Evolutionary conservation across 306 rosid genomes (phyloP), one percentile per base, ranked within the genome.

Genomic region (Rosa rugosa): DNA sequence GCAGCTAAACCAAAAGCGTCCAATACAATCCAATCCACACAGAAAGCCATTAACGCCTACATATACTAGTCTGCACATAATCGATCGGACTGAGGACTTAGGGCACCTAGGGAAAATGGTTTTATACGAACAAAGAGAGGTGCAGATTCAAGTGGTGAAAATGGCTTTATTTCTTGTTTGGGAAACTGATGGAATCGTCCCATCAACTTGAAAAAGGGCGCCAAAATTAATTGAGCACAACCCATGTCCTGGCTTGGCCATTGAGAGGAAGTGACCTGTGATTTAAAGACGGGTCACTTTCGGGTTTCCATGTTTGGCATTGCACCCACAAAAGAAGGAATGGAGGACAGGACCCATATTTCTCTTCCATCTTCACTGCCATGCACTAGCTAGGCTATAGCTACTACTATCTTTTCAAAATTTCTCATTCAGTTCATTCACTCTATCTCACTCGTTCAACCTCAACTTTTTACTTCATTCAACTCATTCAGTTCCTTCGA

Each of bases 271-370:
- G 88, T 84, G 92, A 94, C 92, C 76, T 84, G 84, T 92, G 94
- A 89, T 86, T 85, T 80, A 41, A 63, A 82, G 89, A 75, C 20
- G 20, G 66, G 94, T 94, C 93, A 31, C 79, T 82, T 71, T 92
- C 97, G 67, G 9, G 11, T 91, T 94, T 77, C 97, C 87, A 62
- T 59, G 73, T 94, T 87, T 82, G 85, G 89, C 80, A 83, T 86
- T 88, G 90, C 97, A 94, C 90, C 91, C 99, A 91, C 90, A 89
- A 94, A 90, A 85, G 83, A 82, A 85, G 91, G 82, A 73, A 80
- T 69, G 14, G n/a, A 51, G 18, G 11, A 47, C 93, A 94, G 91
- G 84, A n/a, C 91, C 93, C 84, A 78, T 83, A 66, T 66, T 36
- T 66, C 71, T 66, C 46, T 8, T 66, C 25, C 4, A 38, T 86